phyloP scores from a whole-genome alignment of 495 filamentous ascomycete species.

The Aspergillus olivimuriae region DNA sequence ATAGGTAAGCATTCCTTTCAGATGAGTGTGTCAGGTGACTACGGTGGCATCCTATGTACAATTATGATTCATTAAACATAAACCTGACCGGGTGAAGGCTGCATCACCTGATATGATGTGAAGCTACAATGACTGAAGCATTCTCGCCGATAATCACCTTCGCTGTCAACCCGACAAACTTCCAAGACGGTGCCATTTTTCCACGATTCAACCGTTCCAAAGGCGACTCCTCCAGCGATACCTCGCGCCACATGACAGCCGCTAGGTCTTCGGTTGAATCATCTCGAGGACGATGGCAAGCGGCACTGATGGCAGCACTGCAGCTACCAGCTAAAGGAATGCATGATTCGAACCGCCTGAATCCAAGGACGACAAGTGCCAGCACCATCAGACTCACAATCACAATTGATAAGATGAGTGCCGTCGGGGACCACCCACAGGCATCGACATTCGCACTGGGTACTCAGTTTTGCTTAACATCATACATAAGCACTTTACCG shows the following conservation, averaged over 20 bases:
- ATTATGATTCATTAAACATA: background rate
- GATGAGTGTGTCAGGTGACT: too few relatives aligned
- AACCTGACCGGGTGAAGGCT: background rate
- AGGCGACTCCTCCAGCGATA: background rate
- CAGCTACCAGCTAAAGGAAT: slow-evolving; percentile 25
- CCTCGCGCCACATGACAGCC: background rate
- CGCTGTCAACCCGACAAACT: too few relatives aligned
- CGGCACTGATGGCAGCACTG: slow-evolving; percentile 24
- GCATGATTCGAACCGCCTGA: slow-evolving; percentile 9
- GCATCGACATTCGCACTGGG: background rate
- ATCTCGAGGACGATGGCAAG: slow-evolving; percentile 14
- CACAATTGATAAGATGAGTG: slow-evolving; percentile 17
- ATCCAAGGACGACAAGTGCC: slow-evolving; percentile 9
- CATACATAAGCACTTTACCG: slow-evolving; percentile 2
- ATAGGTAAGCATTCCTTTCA: too few relatives aligned
- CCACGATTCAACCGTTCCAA: background rate
- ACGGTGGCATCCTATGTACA: too few relatives aligned
- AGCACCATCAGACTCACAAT: slow-evolving; percentile 10
- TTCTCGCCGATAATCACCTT: too few relatives aligned
- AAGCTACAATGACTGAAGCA: background rate
- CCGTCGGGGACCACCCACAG: slow-evolving; percentile 20
- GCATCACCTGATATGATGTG: background rate
- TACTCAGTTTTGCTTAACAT: background rate
- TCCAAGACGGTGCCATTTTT: too few relatives aligned
- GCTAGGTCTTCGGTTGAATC: slow-evolving; percentile 1